Evolutionary conservation across 2,329 filamentous ascomycete species (phyloP).

Genomic region (Mycosphaerelloides madeirae): DNA sequence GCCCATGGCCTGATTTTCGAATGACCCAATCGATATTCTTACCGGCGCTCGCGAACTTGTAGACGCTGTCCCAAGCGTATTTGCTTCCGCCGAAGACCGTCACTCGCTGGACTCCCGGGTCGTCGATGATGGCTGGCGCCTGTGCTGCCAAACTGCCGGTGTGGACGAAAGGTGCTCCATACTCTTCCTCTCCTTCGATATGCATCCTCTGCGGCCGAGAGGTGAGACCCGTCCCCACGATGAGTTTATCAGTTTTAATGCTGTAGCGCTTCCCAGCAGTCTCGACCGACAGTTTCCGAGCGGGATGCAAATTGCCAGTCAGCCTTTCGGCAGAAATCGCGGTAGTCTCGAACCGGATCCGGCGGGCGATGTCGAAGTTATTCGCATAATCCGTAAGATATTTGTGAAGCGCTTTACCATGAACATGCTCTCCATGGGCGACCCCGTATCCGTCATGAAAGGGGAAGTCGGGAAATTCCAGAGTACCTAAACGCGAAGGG

Average conservation of each 20-base stretch:
- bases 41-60: slow-evolving; percentile 9
- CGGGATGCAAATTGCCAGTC: not conserved
- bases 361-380: slow-evolving; percentile 3
- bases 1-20: slow-evolving; percentile 10
- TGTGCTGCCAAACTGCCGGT: slow-evolving; percentile 3
- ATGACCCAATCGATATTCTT: slow-evolving; percentile 15
- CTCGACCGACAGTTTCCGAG: slow-evolving; percentile 7
- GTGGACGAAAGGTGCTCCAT: slow-evolving; percentile 7
- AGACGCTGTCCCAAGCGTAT: slow-evolving; percentile 12
- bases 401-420: slow-evolving; percentile 11
- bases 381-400: slow-evolving; percentile 10
- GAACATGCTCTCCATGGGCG: slow-evolving; percentile 1
- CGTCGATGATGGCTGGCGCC: slow-evolving; percentile 2
- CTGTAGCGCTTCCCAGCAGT: not conserved
- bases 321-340: slow-evolving; percentile 10
- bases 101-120: slow-evolving; percentile 4
- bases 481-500: too few species aligned
- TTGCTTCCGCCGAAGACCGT: slow-evolving; percentile 12
- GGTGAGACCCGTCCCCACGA: slow-evolving; percentile 6
- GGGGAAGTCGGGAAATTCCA: too few species aligned
- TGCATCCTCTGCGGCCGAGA: slow-evolving; percentile 3
- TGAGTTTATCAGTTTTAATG: slow-evolving; percentile 10
- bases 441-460: too few species aligned
- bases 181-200: slow-evolving; percentile 7
- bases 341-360: slow-evolving; percentile 6